Base-by-base conservation (phyloP, 2,329 filamentous ascomycete genomes). In the Botryotinia convoluta region DNA sequence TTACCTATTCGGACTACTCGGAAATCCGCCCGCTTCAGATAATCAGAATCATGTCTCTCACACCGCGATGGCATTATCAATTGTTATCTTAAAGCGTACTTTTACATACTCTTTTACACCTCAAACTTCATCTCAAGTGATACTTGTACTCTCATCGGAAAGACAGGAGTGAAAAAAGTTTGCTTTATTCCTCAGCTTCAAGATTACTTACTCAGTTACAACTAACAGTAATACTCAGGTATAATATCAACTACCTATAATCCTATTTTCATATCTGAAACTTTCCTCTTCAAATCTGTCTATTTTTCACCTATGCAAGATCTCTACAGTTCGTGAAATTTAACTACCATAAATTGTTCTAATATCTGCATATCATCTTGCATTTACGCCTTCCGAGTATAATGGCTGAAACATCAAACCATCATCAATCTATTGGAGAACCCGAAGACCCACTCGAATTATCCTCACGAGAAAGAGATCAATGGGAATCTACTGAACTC, bases 401-500 rank as follows among this genome's bases (percentile, higher is more conserved):
- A 60, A 72, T 72, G 71, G 71, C 62, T 69, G 71, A 68, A 68
- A 60, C 71, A 57, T 64, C 60, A 69, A 44, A 51, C 29, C 62
- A 48, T 32, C 48, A 35, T n/a, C 51, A 48, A 48, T 57, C 63
- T 14, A 37, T 60, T 60, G 71, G 67, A 64, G 44, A 64, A 71
- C 69, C 76, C 65, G 74, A 57, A 67, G 74, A 71, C 35, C 39
- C 37, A 59, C 72, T 64, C 29, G 54, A 72, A 26, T 22, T 42
- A 44, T 60, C 45, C 37, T n/a, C 54, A 35, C 71, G 65, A 44
- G 74, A 76, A 51, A 75, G 74, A 75, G 75, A 78, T 74, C 75
- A 75, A 74, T 75, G 75, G 51, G 77, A 79, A 74, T 74, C 78
- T 10, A 79, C 78, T 35, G 79, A 80, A 48, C 71, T 72, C 20